These are phyloP conservation scores for Cyclotella sp. DNA, from an alignment of 108 stramenopile species.

Conservation along the genomic window DNA sequence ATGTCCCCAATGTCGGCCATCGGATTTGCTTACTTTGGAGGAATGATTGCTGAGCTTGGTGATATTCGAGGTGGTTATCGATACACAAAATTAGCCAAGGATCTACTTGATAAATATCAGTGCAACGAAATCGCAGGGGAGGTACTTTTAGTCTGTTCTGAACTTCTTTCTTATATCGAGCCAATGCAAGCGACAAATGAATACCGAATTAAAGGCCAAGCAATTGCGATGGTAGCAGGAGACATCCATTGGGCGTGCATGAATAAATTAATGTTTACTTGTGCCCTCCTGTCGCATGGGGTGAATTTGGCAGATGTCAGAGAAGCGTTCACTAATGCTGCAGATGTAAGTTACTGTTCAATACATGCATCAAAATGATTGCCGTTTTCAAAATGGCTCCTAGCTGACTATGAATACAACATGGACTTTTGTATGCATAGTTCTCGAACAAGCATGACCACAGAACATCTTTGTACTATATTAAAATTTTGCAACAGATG, in stretches of 20 bases:
- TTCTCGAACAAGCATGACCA: conserved; percentile 1
- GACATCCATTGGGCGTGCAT: conserved; percentile 14
- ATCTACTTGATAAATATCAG: conserved; percentile 8
- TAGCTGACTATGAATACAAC: too few relatives aligned
- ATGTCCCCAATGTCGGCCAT: conserved; percentile 24
- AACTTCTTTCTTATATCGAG: conserved; percentile 5
- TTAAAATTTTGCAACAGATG: not conserved
- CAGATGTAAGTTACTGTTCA: not conserved
- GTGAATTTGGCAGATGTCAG: not conserved
- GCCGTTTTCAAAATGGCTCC: too few relatives aligned
- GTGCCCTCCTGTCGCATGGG: not conserved
- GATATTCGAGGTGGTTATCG: conserved; percentile 20
- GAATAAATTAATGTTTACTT: not conserved
- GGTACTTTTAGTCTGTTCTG: not conserved
- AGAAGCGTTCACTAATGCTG: not conserved
- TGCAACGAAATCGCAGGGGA: not conserved
- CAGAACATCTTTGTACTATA: not conserved
- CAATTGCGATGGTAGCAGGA: conserved; percentile 9
- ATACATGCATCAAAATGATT: too few relatives aligned
- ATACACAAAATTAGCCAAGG: conserved; percentile 18
- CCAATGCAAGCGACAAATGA: conserved; percentile 21
- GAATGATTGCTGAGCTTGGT: conserved; percentile 9
- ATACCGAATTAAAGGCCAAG: not conserved
- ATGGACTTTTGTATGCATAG: too few relatives aligned
- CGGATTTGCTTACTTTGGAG: conserved; percentile 24